Evolutionary conservation across 257 asterid species (phyloP).

Genomic region (Solanum stenotomum): DNA sequence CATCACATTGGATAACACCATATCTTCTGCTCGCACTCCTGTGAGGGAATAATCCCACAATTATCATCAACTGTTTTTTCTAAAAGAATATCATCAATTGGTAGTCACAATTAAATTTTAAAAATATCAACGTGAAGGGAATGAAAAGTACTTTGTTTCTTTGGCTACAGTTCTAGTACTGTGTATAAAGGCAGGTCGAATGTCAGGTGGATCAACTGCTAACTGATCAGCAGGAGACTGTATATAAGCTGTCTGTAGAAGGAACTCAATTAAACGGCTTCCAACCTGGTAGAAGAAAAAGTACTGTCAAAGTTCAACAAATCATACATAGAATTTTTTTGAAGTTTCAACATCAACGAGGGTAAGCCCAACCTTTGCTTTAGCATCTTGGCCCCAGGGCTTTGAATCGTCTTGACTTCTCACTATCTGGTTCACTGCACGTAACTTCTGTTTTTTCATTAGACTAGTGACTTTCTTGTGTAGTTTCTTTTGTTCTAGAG

Average conservation of each 20-base stretch:
- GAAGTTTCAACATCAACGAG: background rate
- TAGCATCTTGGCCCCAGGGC: constrained; percentile 80
- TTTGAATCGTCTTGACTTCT: constrained; percentile 45
- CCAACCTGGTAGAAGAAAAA: constrained; percentile 59
- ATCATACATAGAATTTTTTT: background rate
- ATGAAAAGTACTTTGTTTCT: constrained; percentile 36
- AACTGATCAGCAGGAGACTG: constrained; percentile 62
- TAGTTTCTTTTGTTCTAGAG: constrained; percentile 36
- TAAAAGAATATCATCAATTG: constrained; percentile 5
- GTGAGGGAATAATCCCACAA: constrained; percentile 12
- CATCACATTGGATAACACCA: constrained; percentile 84
- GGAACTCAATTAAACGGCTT: constrained; percentile 72
- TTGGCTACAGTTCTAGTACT: constrained; percentile 44
- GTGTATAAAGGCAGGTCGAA: constrained; percentile 90
- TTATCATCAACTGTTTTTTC: constrained; percentile 2
- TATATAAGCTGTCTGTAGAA: constrained; percentile 78
- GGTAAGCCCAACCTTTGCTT: constrained; percentile 60
- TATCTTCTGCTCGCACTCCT: constrained; percentile 65
- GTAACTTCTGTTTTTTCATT: constrained; percentile 72
- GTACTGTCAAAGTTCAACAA: background rate
- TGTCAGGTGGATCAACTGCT: constrained; percentile 66
- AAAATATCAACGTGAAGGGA: background rate
- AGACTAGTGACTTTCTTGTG: constrained; percentile 47
- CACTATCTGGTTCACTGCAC: constrained; percentile 62
- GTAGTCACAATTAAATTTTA: constrained; percentile 4